Evolutionary conservation across 179 eudicot genomes (phyloP), one percentile per base, ranked within the genome.

Genomic region (Gypsophila paniculata): DNA sequence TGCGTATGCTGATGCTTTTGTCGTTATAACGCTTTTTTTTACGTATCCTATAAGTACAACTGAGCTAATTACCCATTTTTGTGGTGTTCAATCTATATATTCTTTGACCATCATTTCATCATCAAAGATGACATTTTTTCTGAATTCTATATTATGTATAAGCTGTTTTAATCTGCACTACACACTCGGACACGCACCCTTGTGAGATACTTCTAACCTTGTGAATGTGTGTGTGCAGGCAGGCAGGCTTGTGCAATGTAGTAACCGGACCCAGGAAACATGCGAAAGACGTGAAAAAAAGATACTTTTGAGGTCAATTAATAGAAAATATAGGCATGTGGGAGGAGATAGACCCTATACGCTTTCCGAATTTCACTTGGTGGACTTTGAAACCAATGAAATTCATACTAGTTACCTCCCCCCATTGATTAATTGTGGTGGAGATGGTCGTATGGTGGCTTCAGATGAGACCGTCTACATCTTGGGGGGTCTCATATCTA

Each of bases 311-410:
- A 9, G 0, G 15, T 6, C 55, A 51, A 9, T 51, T 10, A 14
- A 51, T 2, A 9, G 55, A 9, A 12, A 51, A 51, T 14, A 51
- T 51, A 2, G 3, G n/a, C 17, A 14, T 51, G 55, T 51, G 15
- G 55, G 55, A 51, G 55, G 55, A 51, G 14, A 51, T 7, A 51
- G 9, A 51, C 55, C 55, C n/a, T 51, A 51, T 51, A 4, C 14
- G 55, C 9, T 3, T 12, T 9, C 17, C 55, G 55, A 51, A 51
- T 51, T 51, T 51, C 55, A 51, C 55, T 51, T 51, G 55, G 55
- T 51, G 55, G 55, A 51, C 55, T n/a, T 51, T n/a, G n/a, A 51
- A 51, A 51, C 55, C 55, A 51, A 51, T 51, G 55, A 51, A 51
- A 51, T 51, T 51, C 55, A 51, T 3, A 14, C 15, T 12, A 14